phyloP scores from a whole-genome alignment of 257 asterid genomes.

The Solanum microdontum region DNA sequence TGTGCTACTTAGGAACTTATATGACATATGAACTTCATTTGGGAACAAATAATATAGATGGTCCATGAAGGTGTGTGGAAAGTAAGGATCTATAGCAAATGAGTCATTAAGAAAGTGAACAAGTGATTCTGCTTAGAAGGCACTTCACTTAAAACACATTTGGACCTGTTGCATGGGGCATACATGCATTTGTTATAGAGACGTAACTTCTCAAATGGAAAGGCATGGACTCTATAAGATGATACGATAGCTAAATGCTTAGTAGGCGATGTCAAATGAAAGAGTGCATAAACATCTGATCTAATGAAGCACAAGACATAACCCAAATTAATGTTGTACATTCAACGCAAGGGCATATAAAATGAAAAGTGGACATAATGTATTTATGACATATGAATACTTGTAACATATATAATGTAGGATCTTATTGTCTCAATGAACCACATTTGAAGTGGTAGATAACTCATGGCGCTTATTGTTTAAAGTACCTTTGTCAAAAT shows the following conservation, averaged over 20 bases:
- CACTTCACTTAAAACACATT: not conserved
- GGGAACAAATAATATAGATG: not conserved
- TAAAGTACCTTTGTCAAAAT: not conserved
- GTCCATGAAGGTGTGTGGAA: not conserved
- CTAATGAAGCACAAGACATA: not conserved
- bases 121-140: not conserved
- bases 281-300: not conserved
- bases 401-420: no score
- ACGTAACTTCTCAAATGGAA: not conserved
- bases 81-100: not conserved
- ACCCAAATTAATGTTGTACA: not conserved
- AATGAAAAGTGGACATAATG: not conserved
- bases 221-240: not conserved
- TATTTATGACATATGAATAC: not conserved
- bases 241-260: not conserved
- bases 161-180: not conserved
- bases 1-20: not conserved
- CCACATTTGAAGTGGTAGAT: not conserved
- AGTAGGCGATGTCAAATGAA: not conserved
- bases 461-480: not conserved
- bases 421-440: not conserved
- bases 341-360: not conserved
- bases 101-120: not conserved
- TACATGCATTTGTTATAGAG: not conserved
- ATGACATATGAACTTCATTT: not conserved